Conservation (phyloP, 2,329 filamentous ascomycete species). For the Hirsutella minnesotensis region DNA sequence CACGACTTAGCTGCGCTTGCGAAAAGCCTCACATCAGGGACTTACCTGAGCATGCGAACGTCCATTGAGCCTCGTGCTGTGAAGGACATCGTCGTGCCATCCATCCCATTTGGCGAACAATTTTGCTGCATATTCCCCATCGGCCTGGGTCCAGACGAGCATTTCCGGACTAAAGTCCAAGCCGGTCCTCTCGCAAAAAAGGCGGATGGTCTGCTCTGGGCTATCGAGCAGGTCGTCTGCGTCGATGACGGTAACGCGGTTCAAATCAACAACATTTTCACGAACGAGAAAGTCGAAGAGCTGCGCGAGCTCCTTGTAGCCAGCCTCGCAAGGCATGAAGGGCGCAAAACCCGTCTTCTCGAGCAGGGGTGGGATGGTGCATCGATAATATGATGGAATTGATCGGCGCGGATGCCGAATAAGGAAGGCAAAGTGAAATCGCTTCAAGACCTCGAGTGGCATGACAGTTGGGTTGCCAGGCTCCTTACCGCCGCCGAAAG, state of each 20-base stretch:
- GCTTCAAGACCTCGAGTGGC: constrained; percentile 58
- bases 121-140: constrained; percentile 58
- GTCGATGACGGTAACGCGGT: constrained; percentile 74
- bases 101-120: constrained; percentile 95
- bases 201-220: constrained; percentile 61
- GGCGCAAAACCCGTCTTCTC: constrained; percentile 72
- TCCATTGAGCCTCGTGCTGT: constrained; percentile 64
- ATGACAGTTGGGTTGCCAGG: constrained; percentile 75
- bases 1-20: too few relatives aligned
- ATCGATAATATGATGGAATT: constrained; percentile 90
- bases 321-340: constrained; percentile 81
- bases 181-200: constrained; percentile 73
- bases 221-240: constrained; percentile 89
- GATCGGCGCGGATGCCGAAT: constrained; percentile 90
- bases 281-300: constrained; percentile 75
- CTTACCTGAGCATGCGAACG: constrained; percentile 51
- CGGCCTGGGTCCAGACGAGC: constrained; percentile 73
- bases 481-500: constrained; percentile 56
- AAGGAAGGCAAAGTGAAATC: constrained; percentile 91
- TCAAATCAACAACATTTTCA: constrained; percentile 58
- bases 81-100: constrained; percentile 90
- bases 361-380: constrained; percentile 79
- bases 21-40: too few relatives aligned
- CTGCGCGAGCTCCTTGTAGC: constrained; percentile 76
- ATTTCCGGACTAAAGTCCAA: constrained; percentile 66